phyloP scores from a whole-genome alignment of 2,329 filamentous ascomycete species.

The Paramyrothecium sp. region DNA sequence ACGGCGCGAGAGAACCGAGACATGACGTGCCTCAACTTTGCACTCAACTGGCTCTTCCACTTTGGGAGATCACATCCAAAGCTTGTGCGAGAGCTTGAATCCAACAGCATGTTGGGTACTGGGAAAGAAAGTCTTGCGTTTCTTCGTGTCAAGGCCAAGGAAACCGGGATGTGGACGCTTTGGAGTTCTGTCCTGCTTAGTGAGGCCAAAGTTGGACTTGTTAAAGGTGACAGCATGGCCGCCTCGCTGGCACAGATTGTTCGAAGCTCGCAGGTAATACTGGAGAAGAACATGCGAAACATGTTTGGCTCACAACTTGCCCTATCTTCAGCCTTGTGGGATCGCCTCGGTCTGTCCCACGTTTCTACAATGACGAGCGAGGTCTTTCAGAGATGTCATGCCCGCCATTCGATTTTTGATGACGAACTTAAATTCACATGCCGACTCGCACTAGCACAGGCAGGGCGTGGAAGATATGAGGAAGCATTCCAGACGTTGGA shows the following conservation, averaged over 20 bases:
- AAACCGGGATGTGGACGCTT: slow-evolving; percentile 81
- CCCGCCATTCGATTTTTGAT: slow-evolving; percentile 58
- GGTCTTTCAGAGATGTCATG: slow-evolving; percentile 73
- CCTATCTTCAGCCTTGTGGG: slow-evolving; percentile 71
- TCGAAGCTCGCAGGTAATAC: slow-evolving; percentile 78
- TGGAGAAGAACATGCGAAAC: slow-evolving; percentile 71
- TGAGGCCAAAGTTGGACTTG: slow-evolving; percentile 78
- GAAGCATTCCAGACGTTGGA: slow-evolving; percentile 52
- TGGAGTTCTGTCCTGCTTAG: slow-evolving; percentile 81
- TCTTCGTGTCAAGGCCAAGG: slow-evolving; percentile 81
- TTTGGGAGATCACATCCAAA: slow-evolving; percentile 83
- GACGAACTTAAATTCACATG: slow-evolving; percentile 76
- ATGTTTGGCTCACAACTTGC: slow-evolving; percentile 74
- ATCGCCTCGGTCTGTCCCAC: slow-evolving; percentile 64
- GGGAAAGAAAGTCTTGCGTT: slow-evolving; percentile 82
- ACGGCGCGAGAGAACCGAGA: slow-evolving; percentile 95
- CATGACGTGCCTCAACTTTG: slow-evolving; percentile 89
- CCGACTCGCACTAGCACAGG: slow-evolving; percentile 60
- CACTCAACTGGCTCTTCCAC: slow-evolving; percentile 93
- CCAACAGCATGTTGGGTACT: slow-evolving; percentile 71
- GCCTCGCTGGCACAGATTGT: slow-evolving; percentile 73
- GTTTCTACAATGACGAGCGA: slow-evolving; percentile 64
- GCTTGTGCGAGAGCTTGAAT: slow-evolving; percentile 68
- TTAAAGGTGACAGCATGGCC: slow-evolving; percentile 64
- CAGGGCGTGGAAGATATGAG: slow-evolving; percentile 67